Percentiles rank a stretch among this genome's conserved stretches.
These are phyloP conservation scores for Orbilia ellipsospora DNA, from an alignment of 2,329 filamentous ascomycete genomes.

Conservation along the genomic window DNA sequence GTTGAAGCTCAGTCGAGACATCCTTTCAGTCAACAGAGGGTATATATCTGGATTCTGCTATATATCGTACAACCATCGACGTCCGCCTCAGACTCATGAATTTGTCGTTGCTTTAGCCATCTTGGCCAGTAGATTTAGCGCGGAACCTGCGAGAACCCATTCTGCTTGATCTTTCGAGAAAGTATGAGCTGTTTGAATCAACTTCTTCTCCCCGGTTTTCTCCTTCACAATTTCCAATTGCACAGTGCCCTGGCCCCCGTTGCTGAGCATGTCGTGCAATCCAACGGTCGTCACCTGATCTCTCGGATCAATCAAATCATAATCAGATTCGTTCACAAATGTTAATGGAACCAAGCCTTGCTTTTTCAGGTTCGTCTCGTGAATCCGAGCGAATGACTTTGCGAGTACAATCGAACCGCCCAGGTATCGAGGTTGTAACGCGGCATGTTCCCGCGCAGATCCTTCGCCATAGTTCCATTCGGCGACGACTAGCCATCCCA, in stretches of 20 bases:
- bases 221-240: constrained; percentile 74
- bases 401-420: constrained; percentile 84
- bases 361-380: constrained; percentile 97
- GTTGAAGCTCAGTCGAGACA: too few relatives aligned
- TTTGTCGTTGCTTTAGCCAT: constrained; percentile 63
- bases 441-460: constrained; percentile 87
- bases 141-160: constrained; percentile 93
- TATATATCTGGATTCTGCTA: too few relatives aligned
- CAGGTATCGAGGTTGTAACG: constrained; percentile 88
- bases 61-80: constrained; percentile 30
- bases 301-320: constrained; percentile 82
- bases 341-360: constrained; percentile 96
- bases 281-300: constrained; percentile 86
- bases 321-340: constrained; percentile 87
- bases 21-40: too few relatives aligned
- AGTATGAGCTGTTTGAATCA: constrained; percentile 84
- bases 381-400: constrained; percentile 90
- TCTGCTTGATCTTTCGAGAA: constrained; percentile 88
- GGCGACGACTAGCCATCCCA: constrained; percentile 91
- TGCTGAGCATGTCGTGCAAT: constrained; percentile 81
- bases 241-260: constrained; percentile 81
- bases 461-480: constrained; percentile 98
- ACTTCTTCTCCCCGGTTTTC: constrained; percentile 70
- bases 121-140: constrained; percentile 84
- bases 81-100: background rate